phyloP scores from a whole-genome alignment of 1,284 basidiomycete genomes.

The Melampsora abietis-canadensis region DNA sequence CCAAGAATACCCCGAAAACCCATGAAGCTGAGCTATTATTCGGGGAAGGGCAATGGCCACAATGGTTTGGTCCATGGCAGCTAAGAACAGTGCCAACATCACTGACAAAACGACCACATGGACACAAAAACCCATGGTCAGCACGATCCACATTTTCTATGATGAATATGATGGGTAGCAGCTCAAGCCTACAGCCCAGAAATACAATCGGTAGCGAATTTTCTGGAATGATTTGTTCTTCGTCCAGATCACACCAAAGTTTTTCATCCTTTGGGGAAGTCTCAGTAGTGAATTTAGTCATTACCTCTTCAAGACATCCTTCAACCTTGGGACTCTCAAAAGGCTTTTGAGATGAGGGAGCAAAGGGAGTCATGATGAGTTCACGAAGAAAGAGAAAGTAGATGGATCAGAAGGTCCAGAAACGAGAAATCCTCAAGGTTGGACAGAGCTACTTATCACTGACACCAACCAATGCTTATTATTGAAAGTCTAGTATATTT shows the following conservation, averaged over 20 bases:
- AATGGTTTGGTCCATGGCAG: slow-evolving; percentile 48
- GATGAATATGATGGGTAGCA: neutral
- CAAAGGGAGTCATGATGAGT: no score
- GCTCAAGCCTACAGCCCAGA: neutral
- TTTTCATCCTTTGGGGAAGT: neutral
- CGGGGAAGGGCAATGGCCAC: slow-evolving; percentile 49
- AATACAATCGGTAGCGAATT: neutral
- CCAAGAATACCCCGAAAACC: slow-evolving; percentile 47
- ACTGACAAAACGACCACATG: neutral
- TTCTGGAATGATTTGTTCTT: slow-evolving; percentile 6
- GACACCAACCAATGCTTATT: no score
- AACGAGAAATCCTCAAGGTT: no score
- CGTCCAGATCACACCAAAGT: neutral
- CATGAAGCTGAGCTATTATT: slow-evolving; percentile 47
- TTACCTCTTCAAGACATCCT: no score
- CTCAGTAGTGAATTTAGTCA: neutral
- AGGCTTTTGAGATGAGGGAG: no score
- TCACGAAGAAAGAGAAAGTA: no score
- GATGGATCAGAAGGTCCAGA: no score
- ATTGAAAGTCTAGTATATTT: no score
- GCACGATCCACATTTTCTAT: neutral
- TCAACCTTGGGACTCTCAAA: no score
- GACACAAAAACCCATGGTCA: neutral
- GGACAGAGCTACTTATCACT: no score
- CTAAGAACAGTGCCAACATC: neutral